Evolutionary conservation across 1,284 basidiomycete genomes (phyloP).

Genomic region (Microbotryum scabiosae): DNA sequence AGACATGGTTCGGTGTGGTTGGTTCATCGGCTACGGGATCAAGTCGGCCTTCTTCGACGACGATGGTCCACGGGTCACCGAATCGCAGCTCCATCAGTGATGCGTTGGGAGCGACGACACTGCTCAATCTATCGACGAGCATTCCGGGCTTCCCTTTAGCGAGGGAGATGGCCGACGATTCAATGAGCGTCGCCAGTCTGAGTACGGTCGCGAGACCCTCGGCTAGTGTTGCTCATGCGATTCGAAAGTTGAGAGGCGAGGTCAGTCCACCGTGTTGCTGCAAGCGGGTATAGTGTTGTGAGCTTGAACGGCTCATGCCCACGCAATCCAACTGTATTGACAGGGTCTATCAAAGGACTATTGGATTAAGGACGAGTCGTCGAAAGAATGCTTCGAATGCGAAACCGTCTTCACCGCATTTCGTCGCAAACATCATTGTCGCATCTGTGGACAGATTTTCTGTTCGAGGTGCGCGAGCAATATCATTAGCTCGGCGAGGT

Average conservation of each 20-base stretch:
- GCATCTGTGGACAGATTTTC: constrained; percentile 57
- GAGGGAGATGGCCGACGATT: neutral
- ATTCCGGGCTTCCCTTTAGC: constrained; percentile 77
- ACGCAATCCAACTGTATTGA: no score
- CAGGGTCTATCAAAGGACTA: constrained; percentile 74
- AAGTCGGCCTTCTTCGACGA: neutral
- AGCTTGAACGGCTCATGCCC: neutral
- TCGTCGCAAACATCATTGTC: constrained; percentile 86
- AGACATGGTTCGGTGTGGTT: no score
- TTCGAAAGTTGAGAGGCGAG: constrained; percentile 76
- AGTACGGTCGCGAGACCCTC: constrained; percentile 51
- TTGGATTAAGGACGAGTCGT: constrained; percentile 96
- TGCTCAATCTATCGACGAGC: constrained; percentile 31
- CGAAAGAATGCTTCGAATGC: constrained; percentile 92
- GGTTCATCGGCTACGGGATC: neutral
- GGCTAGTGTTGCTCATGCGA: constrained; percentile 78
- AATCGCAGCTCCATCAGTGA: constrained; percentile 8
- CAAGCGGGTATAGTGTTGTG: neutral
- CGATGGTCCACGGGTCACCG: constrained; percentile 2
- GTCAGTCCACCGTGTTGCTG: constrained; percentile 43
- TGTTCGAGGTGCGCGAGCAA: constrained; percentile 94
- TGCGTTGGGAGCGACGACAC: constrained; percentile 2
- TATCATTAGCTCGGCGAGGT: constrained; percentile 87
- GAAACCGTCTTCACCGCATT: constrained; percentile 83
- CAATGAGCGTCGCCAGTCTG: constrained; percentile 51